Percentiles rank a stretch among this genome's conserved stretches.
phyloP scores from a whole-genome alignment of 768 basidiomycete genomes.

The Boletus pseudopeckii region DNA sequence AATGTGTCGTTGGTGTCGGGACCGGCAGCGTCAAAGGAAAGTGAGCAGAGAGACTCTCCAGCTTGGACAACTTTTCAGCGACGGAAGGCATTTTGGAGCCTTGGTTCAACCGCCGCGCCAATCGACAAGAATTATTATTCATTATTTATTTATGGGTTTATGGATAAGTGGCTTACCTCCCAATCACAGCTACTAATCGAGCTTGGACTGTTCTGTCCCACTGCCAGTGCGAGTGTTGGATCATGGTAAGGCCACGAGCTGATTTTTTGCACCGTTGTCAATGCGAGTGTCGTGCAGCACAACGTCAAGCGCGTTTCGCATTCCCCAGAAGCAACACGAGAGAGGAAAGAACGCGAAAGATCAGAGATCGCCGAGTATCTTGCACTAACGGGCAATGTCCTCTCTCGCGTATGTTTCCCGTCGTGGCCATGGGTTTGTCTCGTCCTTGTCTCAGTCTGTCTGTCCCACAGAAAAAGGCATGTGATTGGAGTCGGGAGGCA shows the following conservation, averaged over 20 bases:
- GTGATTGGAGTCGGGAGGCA: slow-evolving; percentile 70
- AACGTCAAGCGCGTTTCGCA: slow-evolving; percentile 62
- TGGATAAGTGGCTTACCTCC: slow-evolving; percentile 3
- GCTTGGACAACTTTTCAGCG: slow-evolving; percentile 43
- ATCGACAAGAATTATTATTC: neutral
- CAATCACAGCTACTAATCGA: neutral
- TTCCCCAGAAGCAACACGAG: slow-evolving; percentile 58
- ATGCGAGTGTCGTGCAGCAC: slow-evolving; percentile 46
- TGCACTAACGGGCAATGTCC: slow-evolving; percentile 56
- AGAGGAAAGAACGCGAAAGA: slow-evolving; percentile 65
- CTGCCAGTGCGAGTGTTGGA: neutral
- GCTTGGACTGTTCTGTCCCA: neutral
- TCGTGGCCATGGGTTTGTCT: neutral
- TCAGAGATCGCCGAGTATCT: slow-evolving; percentile 77
- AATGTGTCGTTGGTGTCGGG: slow-evolving; percentile 76
- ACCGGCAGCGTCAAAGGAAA: slow-evolving; percentile 87
- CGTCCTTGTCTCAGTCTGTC: neutral
- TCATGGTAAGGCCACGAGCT: slow-evolving; percentile 25
- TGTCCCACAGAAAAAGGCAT: slow-evolving; percentile 55
- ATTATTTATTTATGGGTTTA: slow-evolving; percentile 3
- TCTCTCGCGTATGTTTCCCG: slow-evolving; percentile 52
- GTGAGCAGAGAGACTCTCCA: slow-evolving; percentile 50
- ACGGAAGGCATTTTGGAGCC: slow-evolving; percentile 52
- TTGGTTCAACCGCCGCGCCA: neutral
- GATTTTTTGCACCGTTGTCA: neutral